Evolutionary conservation across 345 rosid genomes (phyloP).

Genomic region (Cardamine resedifolia): DNA sequence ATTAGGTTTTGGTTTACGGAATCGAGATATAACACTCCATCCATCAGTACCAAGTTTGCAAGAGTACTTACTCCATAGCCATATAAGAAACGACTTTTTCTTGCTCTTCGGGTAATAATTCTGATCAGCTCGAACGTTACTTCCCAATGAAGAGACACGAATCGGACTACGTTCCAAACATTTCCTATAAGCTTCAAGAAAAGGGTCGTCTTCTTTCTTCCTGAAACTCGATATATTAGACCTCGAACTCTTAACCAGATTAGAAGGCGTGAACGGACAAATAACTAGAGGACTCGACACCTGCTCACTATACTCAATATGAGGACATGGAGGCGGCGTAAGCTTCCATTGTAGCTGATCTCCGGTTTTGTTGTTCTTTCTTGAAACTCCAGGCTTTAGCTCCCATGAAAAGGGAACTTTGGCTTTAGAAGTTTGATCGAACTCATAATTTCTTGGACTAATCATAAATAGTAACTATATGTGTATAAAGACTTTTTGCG

Average conservation of each 20-base stretch:
- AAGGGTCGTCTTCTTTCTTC: slow-evolving; percentile 37
- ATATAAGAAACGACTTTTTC: slow-evolving; percentile 20
- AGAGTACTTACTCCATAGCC: slow-evolving; percentile 35
- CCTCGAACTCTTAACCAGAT: slow-evolving; percentile 5
- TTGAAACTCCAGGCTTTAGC: slow-evolving; percentile 37
- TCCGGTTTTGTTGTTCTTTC: slow-evolving; percentile 14
- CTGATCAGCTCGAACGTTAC: slow-evolving; percentile 17
- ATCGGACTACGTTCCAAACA: slow-evolving; percentile 33
- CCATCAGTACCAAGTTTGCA: slow-evolving; percentile 30
- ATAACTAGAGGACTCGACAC: slow-evolving; percentile 20
- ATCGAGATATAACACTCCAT: neutral
- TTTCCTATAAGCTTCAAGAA: slow-evolving; percentile 35
- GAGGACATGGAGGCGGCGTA: slow-evolving; percentile 31
- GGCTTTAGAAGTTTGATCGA: slow-evolving; percentile 31
- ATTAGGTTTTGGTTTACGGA: slow-evolving; percentile 16
- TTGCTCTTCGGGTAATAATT: neutral
- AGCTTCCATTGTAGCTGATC: slow-evolving; percentile 31
- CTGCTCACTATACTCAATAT: slow-evolving; percentile 1
- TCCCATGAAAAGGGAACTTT: slow-evolving; percentile 40
- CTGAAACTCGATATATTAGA: slow-evolving; percentile 26
- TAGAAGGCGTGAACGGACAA: slow-evolving; percentile 23
- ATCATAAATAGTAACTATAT: slow-evolving; percentile 11
- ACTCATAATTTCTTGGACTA: slow-evolving; percentile 26
- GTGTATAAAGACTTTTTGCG: slow-evolving; percentile 2
- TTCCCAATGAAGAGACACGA: neutral